Base-by-base conservation (phyloP, 139 green algal species). In the Ettlia oleoabundans region DNA sequence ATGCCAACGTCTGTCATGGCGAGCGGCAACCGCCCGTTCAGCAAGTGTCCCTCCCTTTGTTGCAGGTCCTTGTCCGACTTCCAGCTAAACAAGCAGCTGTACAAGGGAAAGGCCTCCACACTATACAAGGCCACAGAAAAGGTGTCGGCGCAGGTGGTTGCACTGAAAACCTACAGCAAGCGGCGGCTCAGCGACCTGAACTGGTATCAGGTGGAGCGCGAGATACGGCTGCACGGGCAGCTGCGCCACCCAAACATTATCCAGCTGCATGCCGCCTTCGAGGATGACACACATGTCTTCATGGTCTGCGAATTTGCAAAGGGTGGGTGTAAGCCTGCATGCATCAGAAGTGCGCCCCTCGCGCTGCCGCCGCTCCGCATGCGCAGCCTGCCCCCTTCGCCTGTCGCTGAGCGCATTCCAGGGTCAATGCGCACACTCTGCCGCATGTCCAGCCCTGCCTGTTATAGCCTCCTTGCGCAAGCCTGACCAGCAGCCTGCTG, bases 91-190 rank as follows among this genome's bases (percentile, higher is more conserved):
- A 92, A 92, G 82, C 87, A 95, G 85, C 86, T 96, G 83, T 95
- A 95, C 84, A 85, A 88, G 30, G 93, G 93, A 35, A 95, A 95
- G 67, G 91, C 86, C 1, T 92, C 87, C 1, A 66, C 90, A 30
- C 75, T 96, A n/a, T 93, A 94, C 80, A 83, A 84, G 43, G 93
- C 93, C 0, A 86, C 81, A 4, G 88, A 93, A 83, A 77, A 74
- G 35, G 24, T 37, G 1, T 90, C 83, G 35, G 79, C 88, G 21
- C 32, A 85, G 19, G 84, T 81, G 2, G 83, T 96, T 1, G 93
- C 91, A 0, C 86, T 96, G 37, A 96, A 96, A 73, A 86, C 93
- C 22, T 96, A 96, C 84, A 78, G 87, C 53, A 96, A 96, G 82
- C 55, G 82, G 21, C 87, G 88, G 30, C 88, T 96, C 30, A 92